A percentile compares a stretch with the other conserved stretches of the same genome.
Evolutionary conservation across 225 moss, liverwort and hornwort genomes (phyloP).

Genomic region (Sphagnum tenellum): DNA sequence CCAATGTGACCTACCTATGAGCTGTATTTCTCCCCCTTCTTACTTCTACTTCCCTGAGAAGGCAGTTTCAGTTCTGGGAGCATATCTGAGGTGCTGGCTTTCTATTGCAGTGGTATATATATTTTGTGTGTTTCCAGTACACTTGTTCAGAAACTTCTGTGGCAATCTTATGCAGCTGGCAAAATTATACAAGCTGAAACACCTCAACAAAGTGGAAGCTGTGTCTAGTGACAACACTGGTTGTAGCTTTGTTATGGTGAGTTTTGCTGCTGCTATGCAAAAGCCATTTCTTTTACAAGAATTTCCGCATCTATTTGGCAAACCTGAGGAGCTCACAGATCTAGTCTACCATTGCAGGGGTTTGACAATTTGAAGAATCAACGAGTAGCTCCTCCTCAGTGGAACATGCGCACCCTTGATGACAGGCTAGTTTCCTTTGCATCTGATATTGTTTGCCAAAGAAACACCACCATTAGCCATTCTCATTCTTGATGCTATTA

Average conservation of each 20-base stretch:
- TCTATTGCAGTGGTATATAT: no score
- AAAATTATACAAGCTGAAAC: slow-evolving; percentile 96
- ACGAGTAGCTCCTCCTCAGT: slow-evolving; percentile 84
- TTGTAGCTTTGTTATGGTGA: slow-evolving; percentile 92
- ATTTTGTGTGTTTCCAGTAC: no score
- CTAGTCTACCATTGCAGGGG: slow-evolving; percentile 26
- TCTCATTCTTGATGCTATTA: no score
- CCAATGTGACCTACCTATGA: no score
- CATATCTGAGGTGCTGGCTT: no score
- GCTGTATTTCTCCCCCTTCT: no score
- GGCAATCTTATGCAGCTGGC: slow-evolving; percentile 51
- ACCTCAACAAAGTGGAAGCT: slow-evolving; percentile 86
- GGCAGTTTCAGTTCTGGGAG: no score
- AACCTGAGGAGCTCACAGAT: background rate
- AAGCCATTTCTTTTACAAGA: no score
- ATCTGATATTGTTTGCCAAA: no score
- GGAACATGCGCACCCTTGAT: slow-evolving; percentile 91
- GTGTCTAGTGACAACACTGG: slow-evolving; percentile 89
- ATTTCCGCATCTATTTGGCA: background rate
- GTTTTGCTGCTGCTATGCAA: background rate
- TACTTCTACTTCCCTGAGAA: no score
- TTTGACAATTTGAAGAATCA: slow-evolving; percentile 97
- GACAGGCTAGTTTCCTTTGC: slow-evolving; percentile 49
- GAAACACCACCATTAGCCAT: no score
- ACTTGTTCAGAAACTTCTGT: no score